These are phyloP conservation scores for Symmetrospora coprosmae DNA, from an alignment of 768 basidiomycete species.

Conservation along the genomic window DNA sequence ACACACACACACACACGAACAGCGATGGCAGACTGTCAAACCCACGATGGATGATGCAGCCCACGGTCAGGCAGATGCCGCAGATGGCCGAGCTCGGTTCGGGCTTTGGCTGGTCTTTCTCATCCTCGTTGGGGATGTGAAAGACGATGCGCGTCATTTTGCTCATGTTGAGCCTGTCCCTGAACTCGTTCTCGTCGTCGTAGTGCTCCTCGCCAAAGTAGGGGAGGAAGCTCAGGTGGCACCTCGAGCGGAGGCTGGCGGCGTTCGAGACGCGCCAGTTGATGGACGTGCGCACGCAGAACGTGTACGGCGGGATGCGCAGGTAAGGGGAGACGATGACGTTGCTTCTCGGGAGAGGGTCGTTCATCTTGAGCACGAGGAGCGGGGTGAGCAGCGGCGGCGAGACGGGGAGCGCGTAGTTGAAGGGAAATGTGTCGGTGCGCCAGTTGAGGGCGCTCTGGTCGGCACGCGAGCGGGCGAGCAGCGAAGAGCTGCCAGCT, in stretches of 20 bases:
- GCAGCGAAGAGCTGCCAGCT: too few relatives aligned
- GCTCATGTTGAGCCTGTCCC: not conserved
- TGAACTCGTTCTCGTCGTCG: conserved; percentile 12
- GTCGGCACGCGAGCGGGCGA: not conserved
- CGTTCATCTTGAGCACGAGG: not conserved
- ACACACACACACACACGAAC: too few relatives aligned
- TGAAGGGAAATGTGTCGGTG: conserved; percentile 9
- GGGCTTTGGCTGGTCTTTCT: not conserved
- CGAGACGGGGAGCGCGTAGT: not conserved
- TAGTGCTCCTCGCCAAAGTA: conserved; percentile 15
- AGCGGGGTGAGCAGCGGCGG: not conserved
- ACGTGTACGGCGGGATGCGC: conserved; percentile 16
- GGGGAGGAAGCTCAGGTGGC: not conserved
- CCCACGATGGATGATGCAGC: conserved; percentile 16
- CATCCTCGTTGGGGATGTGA: conserved; percentile 13
- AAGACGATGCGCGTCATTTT: not conserved
- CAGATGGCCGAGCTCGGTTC: not conserved
- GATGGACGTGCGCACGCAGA: not conserved
- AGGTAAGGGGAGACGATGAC: conserved; percentile 10
- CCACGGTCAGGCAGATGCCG: conserved; percentile 12
- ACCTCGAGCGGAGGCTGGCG: not conserved
- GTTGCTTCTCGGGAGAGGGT: not conserved
- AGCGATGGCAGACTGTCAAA: not conserved
- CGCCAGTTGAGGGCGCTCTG: not conserved
- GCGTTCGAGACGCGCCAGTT: not conserved